Conservation (phyloP, 441 rosid genomes). For the Francoa sonchifolia region DNA sequence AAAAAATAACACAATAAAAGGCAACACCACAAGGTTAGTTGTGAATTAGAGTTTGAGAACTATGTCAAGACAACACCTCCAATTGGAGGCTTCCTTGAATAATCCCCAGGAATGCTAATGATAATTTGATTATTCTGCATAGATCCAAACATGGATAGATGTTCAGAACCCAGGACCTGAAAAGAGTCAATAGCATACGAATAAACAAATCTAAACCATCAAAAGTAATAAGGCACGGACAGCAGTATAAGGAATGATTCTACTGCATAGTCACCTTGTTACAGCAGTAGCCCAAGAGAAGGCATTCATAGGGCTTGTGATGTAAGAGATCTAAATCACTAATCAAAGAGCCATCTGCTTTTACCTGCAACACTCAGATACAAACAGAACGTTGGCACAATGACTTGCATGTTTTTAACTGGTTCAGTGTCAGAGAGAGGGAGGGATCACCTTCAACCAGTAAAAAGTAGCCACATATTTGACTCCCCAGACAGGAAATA, state of each 20-base stretch:
- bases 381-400: conserved; percentile 8
- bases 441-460: conserved; percentile 66
- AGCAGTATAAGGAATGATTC: background rate
- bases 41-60: background rate
- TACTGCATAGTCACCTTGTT: conserved; percentile 25
- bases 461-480: conserved; percentile 37
- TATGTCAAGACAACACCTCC: conserved; percentile 41
- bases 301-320: conserved; percentile 88
- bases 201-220: background rate
- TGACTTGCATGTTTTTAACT: conserved; percentile 6
- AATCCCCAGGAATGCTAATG: conserved; percentile 74
- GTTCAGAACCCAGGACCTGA: conserved; percentile 26
- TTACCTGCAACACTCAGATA: conserved; percentile 40
- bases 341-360: conserved; percentile 61
- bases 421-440: background rate
- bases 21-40: background rate
- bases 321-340: conserved; percentile 72
- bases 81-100: conserved; percentile 79
- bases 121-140: conserved; percentile 32
- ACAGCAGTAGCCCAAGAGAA: conserved; percentile 54
- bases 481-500: conserved; percentile 73
- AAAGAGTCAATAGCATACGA: conserved; percentile 6
- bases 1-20: background rate
- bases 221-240: too few relatives aligned
- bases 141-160: conserved; percentile 18